Conservation (phyloP, 2,329 filamentous ascomycete genomes). For the Fusarium sambucinum region DNA sequence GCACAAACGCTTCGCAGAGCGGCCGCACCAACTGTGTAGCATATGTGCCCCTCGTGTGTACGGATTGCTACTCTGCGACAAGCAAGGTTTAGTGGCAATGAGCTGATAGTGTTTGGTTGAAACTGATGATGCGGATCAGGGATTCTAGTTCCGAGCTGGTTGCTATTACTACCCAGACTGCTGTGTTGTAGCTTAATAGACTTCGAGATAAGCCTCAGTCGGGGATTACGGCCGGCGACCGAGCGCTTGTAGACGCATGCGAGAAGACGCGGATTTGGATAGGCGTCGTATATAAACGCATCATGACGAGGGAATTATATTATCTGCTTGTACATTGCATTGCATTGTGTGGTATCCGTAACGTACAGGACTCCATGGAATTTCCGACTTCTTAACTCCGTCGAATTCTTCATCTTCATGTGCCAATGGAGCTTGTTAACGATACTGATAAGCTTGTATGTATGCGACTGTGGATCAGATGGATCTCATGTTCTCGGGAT, state of each 20-base stretch:
- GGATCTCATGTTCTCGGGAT: conserved; percentile 15
- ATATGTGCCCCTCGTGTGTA: background rate
- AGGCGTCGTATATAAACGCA: conserved; percentile 27
- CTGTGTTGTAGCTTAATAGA: conserved; percentile 2
- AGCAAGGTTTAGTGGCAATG: conserved; percentile 16
- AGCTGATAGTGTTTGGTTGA: conserved; percentile 12
- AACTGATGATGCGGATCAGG: conserved; percentile 6
- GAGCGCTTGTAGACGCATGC: conserved; percentile 25
- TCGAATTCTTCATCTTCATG: conserved; percentile 12
- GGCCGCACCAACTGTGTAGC: conserved; percentile 2
- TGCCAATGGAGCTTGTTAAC: conserved; percentile 6
- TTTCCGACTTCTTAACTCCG: conserved; percentile 6
- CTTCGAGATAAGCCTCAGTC: conserved; percentile 37
- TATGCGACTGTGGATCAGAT: conserved; percentile 8
- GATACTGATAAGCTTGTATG: conserved; percentile 13
- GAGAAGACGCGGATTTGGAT: conserved; percentile 32
- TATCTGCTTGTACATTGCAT: conserved; percentile 16
- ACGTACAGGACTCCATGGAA: background rate
- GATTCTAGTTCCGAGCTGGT: conserved; percentile 7
- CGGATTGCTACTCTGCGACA: conserved; percentile 12
- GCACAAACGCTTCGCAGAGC: conserved; percentile 3
- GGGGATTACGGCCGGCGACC: conserved; percentile 22
- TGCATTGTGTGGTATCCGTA: conserved; percentile 2
- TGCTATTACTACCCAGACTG: conserved; percentile 8
- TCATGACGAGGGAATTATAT: conserved; percentile 33